Conservation (phyloP, 1,284 basidiomycete species). For the Lentinula novae-zelandiae region DNA sequence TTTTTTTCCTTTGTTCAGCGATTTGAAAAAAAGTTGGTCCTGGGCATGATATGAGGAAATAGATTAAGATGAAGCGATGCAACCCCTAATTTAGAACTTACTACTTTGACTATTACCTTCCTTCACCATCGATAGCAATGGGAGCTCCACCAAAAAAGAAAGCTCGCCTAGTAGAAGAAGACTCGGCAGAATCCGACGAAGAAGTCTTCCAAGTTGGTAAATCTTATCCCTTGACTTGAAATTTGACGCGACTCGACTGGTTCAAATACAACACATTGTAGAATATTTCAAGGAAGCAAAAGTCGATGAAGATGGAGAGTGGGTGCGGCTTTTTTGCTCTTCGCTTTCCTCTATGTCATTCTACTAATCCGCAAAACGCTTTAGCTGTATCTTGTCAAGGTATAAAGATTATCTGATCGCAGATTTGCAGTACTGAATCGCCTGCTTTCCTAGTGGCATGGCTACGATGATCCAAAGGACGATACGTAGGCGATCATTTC, state of each 20-base stretch:
- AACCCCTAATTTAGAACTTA: neutral
- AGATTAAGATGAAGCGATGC: neutral
- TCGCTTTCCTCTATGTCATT: neutral
- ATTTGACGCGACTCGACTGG: neutral
- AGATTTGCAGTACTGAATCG: neutral
- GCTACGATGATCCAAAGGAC: slow-evolving; percentile 6
- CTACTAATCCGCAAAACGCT: neutral
- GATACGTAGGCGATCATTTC: slow-evolving; percentile 3
- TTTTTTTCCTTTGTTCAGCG: too few species aligned
- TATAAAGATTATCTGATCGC: neutral
- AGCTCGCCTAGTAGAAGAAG: neutral
- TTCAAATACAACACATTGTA: neutral
- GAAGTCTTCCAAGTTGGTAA: slow-evolving; percentile 7
- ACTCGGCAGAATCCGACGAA: neutral
- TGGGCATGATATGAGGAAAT: too few species aligned
- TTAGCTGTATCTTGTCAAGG: slow-evolving; percentile 13
- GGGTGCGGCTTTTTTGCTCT: slow-evolving; percentile 5
- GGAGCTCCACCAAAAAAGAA: neutral
- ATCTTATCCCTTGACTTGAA: neutral
- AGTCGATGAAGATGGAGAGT: slow-evolving; percentile 12
- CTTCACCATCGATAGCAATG: neutral
- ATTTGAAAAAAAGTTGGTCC: too few species aligned
- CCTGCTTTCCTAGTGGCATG: slow-evolving; percentile 9
- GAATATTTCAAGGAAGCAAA: slow-evolving; percentile 10
- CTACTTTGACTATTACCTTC: neutral